These are phyloP conservation scores for Aspergillus coremiiformis DNA, from an alignment of 495 filamentous ascomycete species.

Conservation along the genomic window DNA sequence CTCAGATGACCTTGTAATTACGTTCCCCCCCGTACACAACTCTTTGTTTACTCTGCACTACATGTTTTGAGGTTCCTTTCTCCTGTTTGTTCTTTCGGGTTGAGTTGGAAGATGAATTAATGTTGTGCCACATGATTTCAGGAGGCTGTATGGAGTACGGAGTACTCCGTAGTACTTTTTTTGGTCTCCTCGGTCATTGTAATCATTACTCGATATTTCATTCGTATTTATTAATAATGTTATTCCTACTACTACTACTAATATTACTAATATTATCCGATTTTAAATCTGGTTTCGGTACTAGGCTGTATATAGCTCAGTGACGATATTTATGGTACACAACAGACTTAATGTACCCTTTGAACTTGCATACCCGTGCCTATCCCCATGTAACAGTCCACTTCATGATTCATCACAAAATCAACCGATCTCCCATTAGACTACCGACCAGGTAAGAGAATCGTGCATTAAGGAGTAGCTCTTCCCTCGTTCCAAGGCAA, in stretches of 20 bases:
- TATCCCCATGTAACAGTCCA: neutral
- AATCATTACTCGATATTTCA: too few relatives aligned
- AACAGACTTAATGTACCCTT: neutral
- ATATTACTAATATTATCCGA: too few relatives aligned
- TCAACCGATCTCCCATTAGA: neutral
- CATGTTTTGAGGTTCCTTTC: neutral
- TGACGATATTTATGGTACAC: too few relatives aligned
- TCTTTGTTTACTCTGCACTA: neutral
- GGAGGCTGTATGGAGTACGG: too few relatives aligned
- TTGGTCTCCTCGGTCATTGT: too few relatives aligned
- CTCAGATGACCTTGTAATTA: neutral
- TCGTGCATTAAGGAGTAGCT: neutral
- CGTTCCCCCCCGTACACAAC: neutral
- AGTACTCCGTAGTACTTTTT: too few relatives aligned
- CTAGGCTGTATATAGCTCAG: too few relatives aligned
- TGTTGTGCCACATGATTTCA: too few relatives aligned
- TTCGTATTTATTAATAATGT: too few relatives aligned
- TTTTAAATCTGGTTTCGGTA: too few relatives aligned
- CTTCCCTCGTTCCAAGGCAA: constrained; percentile 5
- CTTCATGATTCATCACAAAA: neutral
- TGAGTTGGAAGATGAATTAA: neutral
- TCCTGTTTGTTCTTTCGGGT: neutral
- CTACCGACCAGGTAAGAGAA: neutral
- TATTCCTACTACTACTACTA: too few relatives aligned
- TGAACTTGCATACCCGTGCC: neutral